Percentiles rank a stretch among this genome's conserved stretches.
Evolutionary conservation across 2,329 filamentous ascomycete species (phyloP).

Genomic region (Botryotinia convoluta): DNA sequence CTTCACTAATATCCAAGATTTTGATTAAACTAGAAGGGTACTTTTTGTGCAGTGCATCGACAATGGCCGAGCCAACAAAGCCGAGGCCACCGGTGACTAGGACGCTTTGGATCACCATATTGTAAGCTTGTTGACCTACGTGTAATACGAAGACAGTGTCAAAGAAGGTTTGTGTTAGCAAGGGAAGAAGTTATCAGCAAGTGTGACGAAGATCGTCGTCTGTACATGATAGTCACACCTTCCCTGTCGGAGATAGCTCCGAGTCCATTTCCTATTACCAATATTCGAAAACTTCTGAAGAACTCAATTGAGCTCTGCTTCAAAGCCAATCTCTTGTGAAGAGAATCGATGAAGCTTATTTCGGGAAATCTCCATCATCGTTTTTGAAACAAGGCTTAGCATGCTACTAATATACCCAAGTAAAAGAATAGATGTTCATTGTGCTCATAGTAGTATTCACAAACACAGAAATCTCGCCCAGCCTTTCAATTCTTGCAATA

Average conservation of each 20-base stretch:
- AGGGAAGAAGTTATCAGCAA: neutral
- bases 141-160: neutral
- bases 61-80: constrained; percentile 10
- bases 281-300: neutral
- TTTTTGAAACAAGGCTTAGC: neutral
- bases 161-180: neutral
- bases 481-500: neutral
- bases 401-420: neutral
- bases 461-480: neutral
- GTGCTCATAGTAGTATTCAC: neutral
- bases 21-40: neutral
- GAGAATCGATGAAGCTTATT: neutral
- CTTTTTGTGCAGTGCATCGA: constrained; percentile 1
- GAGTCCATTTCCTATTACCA: neutral
- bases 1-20: constrained; percentile 2
- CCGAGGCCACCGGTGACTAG: constrained; percentile 12
- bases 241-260: neutral
- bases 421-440: neutral
- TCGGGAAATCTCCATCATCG: no score
- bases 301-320: neutral
- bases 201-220: neutral
- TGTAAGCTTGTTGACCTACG: neutral
- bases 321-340: neutral
- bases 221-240: neutral
- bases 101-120: neutral